Evolutionary conservation across 2,329 filamentous ascomycete species (phyloP).

Genomic region (Aspergillus niger): DNA sequence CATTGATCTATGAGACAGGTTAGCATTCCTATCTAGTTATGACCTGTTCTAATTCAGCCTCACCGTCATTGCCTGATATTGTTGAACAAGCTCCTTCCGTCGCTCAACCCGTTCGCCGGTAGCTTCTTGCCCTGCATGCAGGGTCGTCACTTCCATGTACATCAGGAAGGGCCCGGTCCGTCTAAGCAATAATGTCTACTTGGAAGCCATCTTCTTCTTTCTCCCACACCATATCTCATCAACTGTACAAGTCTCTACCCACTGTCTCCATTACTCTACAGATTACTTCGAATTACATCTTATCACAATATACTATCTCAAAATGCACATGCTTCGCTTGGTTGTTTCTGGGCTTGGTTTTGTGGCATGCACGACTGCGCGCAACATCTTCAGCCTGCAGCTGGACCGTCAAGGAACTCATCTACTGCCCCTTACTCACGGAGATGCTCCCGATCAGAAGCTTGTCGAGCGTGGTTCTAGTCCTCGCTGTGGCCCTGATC

Average conservation of each 20-base stretch:
- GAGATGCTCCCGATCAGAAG: neutral
- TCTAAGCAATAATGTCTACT: neutral
- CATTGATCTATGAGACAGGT: neutral
- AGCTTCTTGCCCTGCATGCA: neutral
- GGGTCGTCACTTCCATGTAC: neutral
- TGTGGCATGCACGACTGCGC: slow-evolving; percentile 16
- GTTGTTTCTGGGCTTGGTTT: slow-evolving; percentile 18
- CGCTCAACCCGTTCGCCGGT: neutral
- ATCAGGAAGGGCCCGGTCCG: neutral
- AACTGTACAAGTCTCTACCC: slow-evolving; percentile 9
- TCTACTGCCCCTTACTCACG: slow-evolving; percentile 2
- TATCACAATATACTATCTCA: slow-evolving; percentile 11
- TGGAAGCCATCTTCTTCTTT: neutral
- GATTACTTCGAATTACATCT: slow-evolving; percentile 21
- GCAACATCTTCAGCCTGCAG: slow-evolving; percentile 15
- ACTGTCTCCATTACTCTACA: slow-evolving; percentile 26
- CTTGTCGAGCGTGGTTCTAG: slow-evolving; percentile 22
- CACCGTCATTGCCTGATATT: neutral
- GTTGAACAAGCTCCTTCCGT: neutral
- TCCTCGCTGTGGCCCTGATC: slow-evolving; percentile 38
- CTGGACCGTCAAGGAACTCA: slow-evolving; percentile 9
- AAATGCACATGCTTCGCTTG: slow-evolving; percentile 26
- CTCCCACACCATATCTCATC: slow-evolving; percentile 7
- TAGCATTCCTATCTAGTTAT: neutral
- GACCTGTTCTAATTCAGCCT: neutral